These are phyloP conservation scores for Protomyces inouyei DNA, from an alignment of 1,139 yeast genomes.

Conservation along the genomic window DNA sequence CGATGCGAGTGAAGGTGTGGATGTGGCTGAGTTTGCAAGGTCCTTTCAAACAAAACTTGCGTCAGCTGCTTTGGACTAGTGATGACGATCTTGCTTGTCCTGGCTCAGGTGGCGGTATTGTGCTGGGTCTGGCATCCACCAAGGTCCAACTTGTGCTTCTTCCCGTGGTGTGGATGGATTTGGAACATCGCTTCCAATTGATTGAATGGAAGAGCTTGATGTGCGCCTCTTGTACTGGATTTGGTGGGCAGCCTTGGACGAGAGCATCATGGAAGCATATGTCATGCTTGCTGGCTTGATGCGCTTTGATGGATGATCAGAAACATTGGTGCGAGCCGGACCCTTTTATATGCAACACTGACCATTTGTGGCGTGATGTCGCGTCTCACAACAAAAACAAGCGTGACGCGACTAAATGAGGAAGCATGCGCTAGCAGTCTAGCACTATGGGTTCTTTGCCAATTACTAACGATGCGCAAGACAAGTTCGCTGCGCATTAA, in stretches of 20 bases:
- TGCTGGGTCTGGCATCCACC: background rate
- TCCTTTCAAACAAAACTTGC: slow-evolving; percentile 33
- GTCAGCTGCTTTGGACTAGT: slow-evolving; percentile 13
- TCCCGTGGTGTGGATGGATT: too few species aligned
- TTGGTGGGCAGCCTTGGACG: background rate
- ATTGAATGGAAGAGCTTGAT: background rate
- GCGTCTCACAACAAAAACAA: background rate
- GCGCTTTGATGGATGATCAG: background rate
- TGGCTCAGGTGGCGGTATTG: too few species aligned
- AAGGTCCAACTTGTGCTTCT: background rate
- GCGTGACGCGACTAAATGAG: too few species aligned
- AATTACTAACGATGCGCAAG: too few species aligned
- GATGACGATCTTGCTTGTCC: too few species aligned
- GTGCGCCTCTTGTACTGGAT: background rate
- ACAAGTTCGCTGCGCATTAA: too few species aligned
- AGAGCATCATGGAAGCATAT: background rate
- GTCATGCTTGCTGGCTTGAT: background rate
- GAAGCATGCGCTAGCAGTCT: too few species aligned
- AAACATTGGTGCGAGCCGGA: background rate
- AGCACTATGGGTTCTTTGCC: too few species aligned
- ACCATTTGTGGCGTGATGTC: background rate
- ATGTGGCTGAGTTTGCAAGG: slow-evolving; percentile 34
- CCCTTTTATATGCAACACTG: too few species aligned
- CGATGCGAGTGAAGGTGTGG: slow-evolving; percentile 55
- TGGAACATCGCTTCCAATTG: background rate